Percentiles rank a stretch among this genome's conserved stretches.
Evolutionary conservation across 1,139 yeast genomes (phyloP).

Genomic region (Kurtzmaniella natalensis): DNA sequence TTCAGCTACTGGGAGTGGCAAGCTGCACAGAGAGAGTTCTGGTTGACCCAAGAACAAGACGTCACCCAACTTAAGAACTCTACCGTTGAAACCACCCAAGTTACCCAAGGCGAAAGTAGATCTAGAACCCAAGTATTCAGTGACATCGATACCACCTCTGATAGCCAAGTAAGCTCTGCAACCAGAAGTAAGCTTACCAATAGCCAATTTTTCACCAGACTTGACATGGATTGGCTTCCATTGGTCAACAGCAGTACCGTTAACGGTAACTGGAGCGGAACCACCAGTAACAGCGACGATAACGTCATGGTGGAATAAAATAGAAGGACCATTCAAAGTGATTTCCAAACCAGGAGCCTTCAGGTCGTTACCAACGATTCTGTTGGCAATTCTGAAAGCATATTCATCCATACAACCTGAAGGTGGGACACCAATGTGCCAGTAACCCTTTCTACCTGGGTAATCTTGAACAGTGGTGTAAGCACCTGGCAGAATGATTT

Average conservation of each 20-base stretch:
- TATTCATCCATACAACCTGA: constrained; percentile 97
- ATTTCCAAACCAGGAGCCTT: constrained; percentile 87
- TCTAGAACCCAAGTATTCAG: constrained; percentile 91
- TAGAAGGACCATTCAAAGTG: constrained; percentile 81
- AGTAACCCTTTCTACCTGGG: constrained; percentile 86
- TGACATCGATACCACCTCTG: constrained; percentile 91
- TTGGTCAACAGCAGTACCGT: constrained; percentile 48
- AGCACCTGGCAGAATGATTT: constrained; percentile 82
- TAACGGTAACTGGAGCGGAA: constrained; percentile 57
- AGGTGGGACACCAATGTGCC: constrained; percentile 96
- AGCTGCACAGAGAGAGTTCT: constrained; percentile 56
- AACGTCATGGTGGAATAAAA: constrained; percentile 76
- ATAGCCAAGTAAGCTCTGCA: constrained; percentile 88
- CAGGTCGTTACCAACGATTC: constrained; percentile 80
- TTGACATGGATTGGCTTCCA: constrained; percentile 69
- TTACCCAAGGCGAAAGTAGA: constrained; percentile 94
- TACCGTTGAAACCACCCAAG: constrained; percentile 92
- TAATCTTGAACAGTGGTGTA: constrained; percentile 94
- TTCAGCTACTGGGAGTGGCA: constrained; percentile 66
- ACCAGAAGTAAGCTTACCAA: constrained; percentile 78
- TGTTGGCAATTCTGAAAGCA: constrained; percentile 83
- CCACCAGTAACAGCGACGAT: constrained; percentile 88
- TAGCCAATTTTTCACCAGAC: constrained; percentile 70
- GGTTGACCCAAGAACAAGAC: constrained; percentile 84
- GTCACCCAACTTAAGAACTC: constrained; percentile 88